Percentiles rank a stretch among this genome's conserved stretches.
Evolutionary conservation across 768 basidiomycete species (phyloP).

Genomic region (Termitomyces eurrhizus): DNA sequence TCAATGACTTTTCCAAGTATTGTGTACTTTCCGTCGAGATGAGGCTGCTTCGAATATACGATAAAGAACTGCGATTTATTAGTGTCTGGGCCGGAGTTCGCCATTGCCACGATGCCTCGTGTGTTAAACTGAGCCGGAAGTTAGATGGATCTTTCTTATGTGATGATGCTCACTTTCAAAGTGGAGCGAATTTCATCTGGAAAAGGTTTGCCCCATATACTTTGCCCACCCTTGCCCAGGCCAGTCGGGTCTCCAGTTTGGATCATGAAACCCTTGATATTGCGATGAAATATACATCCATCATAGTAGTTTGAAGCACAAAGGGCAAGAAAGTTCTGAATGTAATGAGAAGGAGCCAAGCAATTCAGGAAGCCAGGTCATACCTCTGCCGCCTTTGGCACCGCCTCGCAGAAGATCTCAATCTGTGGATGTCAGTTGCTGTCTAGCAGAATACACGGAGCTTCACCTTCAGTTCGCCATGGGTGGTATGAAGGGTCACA

Average conservation of each 20-base stretch:
- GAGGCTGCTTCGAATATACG: constrained; percentile 88
- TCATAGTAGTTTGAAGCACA: constrained; percentile 90
- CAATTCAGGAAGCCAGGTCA: constrained; percentile 7
- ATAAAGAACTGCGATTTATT: constrained; percentile 94
- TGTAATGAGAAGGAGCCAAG: constrained; percentile 10
- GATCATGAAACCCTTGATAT: constrained; percentile 94
- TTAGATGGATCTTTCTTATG: constrained; percentile 19
- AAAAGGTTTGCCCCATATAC: constrained; percentile 93
- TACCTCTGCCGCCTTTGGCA: constrained; percentile 93
- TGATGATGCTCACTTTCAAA: constrained; percentile 61
- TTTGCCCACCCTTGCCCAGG: constrained; percentile 94
- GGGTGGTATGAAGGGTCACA: constrained; percentile 91
- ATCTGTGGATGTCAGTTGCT: constrained; percentile 46
- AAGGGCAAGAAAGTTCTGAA: constrained; percentile 91
- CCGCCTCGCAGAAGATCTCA: constrained; percentile 96
- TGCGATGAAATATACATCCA: constrained; percentile 84
- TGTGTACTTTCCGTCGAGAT: constrained; percentile 92
- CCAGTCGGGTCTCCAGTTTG: constrained; percentile 91
- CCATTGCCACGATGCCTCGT: constrained; percentile 96
- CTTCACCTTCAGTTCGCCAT: constrained; percentile 88
- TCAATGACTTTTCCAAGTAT: constrained; percentile 99
- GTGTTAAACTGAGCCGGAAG: constrained; percentile 73
- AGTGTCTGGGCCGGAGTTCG: constrained; percentile 90
- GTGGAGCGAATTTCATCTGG: constrained; percentile 92
- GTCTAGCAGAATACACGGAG: neutral